These are phyloP conservation scores for Spathaspora passalidarum DNA, from an alignment of 805 yeast genomes.

Conservation along the genomic window DNA sequence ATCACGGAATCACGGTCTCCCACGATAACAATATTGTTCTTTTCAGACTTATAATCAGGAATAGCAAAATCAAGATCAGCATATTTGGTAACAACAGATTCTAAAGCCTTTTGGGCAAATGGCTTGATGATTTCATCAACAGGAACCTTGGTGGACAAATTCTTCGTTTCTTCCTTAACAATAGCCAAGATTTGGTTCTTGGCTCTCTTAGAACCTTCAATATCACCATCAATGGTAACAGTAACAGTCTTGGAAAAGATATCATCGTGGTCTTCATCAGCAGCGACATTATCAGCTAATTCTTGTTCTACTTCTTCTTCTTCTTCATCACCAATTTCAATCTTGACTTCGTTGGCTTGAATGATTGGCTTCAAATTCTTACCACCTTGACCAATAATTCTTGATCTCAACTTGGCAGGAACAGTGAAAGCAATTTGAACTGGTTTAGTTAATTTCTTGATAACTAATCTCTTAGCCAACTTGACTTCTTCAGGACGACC, in stretches of 20 bases:
- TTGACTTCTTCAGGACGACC: constrained; percentile 69
- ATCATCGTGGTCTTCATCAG: constrained; percentile 48
- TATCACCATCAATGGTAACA: constrained; percentile 76
- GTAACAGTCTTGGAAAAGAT: constrained; percentile 56
- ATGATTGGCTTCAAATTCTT: constrained; percentile 75
- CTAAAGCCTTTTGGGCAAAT: constrained; percentile 38
- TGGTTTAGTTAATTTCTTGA: constrained; percentile 76
- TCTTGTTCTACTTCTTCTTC: constrained; percentile 20
- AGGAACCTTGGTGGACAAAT: constrained; percentile 47
- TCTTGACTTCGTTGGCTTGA: constrained; percentile 60
- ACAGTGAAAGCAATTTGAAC: constrained; percentile 56
- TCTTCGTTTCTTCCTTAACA: constrained; percentile 71
- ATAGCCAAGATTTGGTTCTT: constrained; percentile 65
- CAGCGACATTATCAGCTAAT: constrained; percentile 27
- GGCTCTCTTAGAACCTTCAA: constrained; percentile 77
- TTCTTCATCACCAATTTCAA: constrained; percentile 57
- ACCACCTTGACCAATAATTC: constrained; percentile 87
- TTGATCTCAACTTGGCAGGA: constrained; percentile 75
- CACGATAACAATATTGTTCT: constrained; percentile 45
- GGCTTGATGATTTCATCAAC: constrained; percentile 44
- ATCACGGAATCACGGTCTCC: constrained; percentile 73
- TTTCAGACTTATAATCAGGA: constrained; percentile 36
- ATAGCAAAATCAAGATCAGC: constrained; percentile 28
- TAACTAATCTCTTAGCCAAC: constrained; percentile 70
- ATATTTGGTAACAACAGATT: constrained; percentile 20